These are phyloP conservation scores for Komagataella populi DNA, from an alignment of 805 yeast genomes.

Conservation along the genomic window DNA sequence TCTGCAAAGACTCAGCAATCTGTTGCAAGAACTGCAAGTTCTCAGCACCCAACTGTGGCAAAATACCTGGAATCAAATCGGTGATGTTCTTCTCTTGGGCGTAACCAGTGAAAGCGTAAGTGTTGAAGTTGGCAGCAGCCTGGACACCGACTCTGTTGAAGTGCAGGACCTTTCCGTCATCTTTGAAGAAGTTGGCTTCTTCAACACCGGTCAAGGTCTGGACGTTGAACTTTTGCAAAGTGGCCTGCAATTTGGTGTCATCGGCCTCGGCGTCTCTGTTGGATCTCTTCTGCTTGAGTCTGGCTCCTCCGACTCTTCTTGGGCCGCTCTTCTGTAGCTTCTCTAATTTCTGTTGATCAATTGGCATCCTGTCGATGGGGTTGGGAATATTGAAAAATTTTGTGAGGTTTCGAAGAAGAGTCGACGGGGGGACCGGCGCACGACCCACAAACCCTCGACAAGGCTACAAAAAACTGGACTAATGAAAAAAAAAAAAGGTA, in stretches of 20 bases:
- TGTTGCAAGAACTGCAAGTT: slow-evolving; percentile 79
- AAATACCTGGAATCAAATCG: slow-evolving; percentile 86
- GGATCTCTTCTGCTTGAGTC: slow-evolving; percentile 83
- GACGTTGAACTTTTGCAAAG: slow-evolving; percentile 80
- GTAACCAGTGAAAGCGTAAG: slow-evolving; percentile 89
- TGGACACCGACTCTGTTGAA: slow-evolving; percentile 95
- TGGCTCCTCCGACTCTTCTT: slow-evolving; percentile 74
- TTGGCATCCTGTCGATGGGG: slow-evolving; percentile 38
- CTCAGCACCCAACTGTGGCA: slow-evolving; percentile 94
- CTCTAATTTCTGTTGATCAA: slow-evolving; percentile 90
- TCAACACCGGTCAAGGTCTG: slow-evolving; percentile 81
- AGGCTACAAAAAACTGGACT: not conserved
- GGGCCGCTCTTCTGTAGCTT: slow-evolving; percentile 78
- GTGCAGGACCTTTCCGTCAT: slow-evolving; percentile 92
- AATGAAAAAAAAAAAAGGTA: not conserved
- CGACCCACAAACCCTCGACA: not conserved
- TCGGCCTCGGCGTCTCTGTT: slow-evolving; percentile 60
- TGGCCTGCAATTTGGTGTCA: slow-evolving; percentile 81
- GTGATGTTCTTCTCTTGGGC: slow-evolving; percentile 87
- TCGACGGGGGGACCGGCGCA: not conserved
- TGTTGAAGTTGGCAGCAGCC: slow-evolving; percentile 81
- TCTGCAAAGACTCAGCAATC: slow-evolving; percentile 81
- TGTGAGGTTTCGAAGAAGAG: not conserved
- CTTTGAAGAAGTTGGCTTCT: slow-evolving; percentile 96
- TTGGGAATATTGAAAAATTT: not conserved